Percentiles rank a stretch among this genome's conserved stretches.
These are phyloP conservation scores for Entophlyctis helioformis DNA, from an alignment of 192 early-diverging fungal species.

Conservation along the genomic window DNA sequence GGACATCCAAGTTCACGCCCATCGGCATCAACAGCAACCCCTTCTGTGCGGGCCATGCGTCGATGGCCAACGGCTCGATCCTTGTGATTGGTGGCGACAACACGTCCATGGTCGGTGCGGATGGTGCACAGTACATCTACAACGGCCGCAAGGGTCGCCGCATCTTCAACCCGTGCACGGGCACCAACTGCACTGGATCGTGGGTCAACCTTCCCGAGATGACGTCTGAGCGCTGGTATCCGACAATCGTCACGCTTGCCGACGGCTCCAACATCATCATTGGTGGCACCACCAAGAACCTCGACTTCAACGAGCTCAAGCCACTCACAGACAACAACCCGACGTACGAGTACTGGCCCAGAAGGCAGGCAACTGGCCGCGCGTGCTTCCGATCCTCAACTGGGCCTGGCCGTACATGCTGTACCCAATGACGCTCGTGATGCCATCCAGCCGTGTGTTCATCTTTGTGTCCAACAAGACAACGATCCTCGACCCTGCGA, in stretches of 20 bases:
- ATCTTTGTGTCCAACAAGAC: slow-evolving; percentile 15
- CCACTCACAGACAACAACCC: slow-evolving; percentile 16
- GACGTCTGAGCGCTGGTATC: slow-evolving; percentile 26
- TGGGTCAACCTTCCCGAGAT: slow-evolving; percentile 13
- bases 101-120: neutral
- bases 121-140: slow-evolving; percentile 1
- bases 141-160: slow-evolving; percentile 9
- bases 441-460: slow-evolving; percentile 20
- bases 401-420: slow-evolving; percentile 11
- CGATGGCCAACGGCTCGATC: slow-evolving; percentile 21
- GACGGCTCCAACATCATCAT: slow-evolving; percentile 8
- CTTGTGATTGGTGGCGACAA: slow-evolving; percentile 29
- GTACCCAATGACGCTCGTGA: slow-evolving; percentile 14
- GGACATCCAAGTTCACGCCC: slow-evolving; percentile 1
- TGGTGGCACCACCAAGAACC: slow-evolving; percentile 8
- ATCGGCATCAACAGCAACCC: slow-evolving; percentile 11
- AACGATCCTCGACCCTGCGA: neutral
- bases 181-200: slow-evolving; percentile 1
- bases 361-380: slow-evolving; percentile 4
- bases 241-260: slow-evolving; percentile 18
- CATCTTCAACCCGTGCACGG: slow-evolving; percentile 3
- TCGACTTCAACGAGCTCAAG: neutral
- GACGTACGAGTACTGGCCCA: slow-evolving; percentile 28
- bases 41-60: slow-evolving; percentile 27
- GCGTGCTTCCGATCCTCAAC: slow-evolving; percentile 1